Conservation (phyloP, 2,329 filamentous ascomycete genomes). For the Dothistroma septosporum region DNA sequence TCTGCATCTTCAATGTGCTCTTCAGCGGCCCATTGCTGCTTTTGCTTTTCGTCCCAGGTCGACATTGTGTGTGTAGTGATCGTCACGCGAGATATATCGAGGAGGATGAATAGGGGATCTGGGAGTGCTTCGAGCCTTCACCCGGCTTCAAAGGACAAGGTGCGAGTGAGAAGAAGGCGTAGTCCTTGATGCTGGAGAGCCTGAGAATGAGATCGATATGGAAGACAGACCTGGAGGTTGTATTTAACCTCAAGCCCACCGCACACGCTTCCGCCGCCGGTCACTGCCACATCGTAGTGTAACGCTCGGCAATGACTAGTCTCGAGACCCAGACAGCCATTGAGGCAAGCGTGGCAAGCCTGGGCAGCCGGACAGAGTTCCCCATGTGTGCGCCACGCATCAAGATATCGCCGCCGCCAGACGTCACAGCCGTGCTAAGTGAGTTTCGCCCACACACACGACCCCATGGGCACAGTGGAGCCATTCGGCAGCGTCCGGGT, state of each 20-base stretch:
- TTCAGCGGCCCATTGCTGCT: constrained; percentile 14
- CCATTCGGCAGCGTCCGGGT: not conserved
- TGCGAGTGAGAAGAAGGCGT: not conserved
- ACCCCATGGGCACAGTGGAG: constrained; percentile 8
- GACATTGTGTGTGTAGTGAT: constrained; percentile 8
- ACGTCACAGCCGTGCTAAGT: not conserved
- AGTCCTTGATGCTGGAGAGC: not conserved
- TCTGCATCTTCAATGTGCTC: constrained; percentile 20
- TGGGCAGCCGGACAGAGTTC: constrained; percentile 5
- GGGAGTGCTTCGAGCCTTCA: constrained; percentile 7
- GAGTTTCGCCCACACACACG: not conserved
- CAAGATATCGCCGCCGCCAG: not conserved
- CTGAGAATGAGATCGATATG: not conserved
- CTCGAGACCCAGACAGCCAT: not conserved
- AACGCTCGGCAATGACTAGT: not conserved
- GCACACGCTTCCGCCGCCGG: not conserved
- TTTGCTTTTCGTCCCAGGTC: constrained; percentile 14
- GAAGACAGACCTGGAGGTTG: not conserved
- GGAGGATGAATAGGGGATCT: not conserved
- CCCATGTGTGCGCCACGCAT: constrained; percentile 1
- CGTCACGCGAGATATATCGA: not conserved
- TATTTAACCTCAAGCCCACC: constrained; percentile 12
- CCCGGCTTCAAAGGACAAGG: not conserved
- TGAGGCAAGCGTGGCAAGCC: constrained; percentile 6
- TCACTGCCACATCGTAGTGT: not conserved